phyloP scores from a whole-genome alignment of 805 yeast species.

The Metschnikowia chrysomelidarum region DNA sequence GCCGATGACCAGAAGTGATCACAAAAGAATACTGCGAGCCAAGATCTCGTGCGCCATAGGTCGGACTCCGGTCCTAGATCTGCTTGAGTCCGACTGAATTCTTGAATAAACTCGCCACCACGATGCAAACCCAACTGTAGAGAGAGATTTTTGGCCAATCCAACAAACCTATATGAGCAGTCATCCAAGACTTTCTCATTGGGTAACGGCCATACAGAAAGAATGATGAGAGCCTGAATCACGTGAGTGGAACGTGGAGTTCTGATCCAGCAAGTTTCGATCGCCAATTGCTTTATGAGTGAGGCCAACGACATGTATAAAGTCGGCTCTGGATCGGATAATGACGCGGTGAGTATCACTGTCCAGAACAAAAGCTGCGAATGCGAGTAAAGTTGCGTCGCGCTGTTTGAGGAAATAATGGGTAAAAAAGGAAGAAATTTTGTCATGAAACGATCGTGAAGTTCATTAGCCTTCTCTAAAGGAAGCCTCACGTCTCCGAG shows the following conservation, averaged over 20 bases:
- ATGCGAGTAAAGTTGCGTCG: slow-evolving; percentile 75
- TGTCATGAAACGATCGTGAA: slow-evolving; percentile 67
- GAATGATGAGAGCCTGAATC: slow-evolving; percentile 82
- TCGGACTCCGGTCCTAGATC: slow-evolving; percentile 83
- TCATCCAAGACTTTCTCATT: slow-evolving; percentile 91
- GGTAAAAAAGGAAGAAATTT: slow-evolving; percentile 78
- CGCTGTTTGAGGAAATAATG: slow-evolving; percentile 65
- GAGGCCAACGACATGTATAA: slow-evolving; percentile 73
- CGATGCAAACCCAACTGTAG: slow-evolving; percentile 87
- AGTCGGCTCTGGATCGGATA: slow-evolving; percentile 84
- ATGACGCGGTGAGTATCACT: slow-evolving; percentile 79
- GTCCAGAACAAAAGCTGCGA: slow-evolving; percentile 90
- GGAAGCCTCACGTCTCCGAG: slow-evolving; percentile 75
- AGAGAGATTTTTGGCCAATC: slow-evolving; percentile 79
- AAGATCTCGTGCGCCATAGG: slow-evolving; percentile 89
- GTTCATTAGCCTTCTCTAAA: slow-evolving; percentile 61
- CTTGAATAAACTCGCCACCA: slow-evolving; percentile 83
- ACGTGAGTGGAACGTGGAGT: slow-evolving; percentile 94
- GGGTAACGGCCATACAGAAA: slow-evolving; percentile 90
- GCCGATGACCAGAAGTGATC: slow-evolving; percentile 91
- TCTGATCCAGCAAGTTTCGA: slow-evolving; percentile 88
- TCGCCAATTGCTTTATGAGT: slow-evolving; percentile 79
- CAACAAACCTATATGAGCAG: slow-evolving; percentile 84
- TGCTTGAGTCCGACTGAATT: slow-evolving; percentile 86
- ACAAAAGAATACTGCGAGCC: slow-evolving; percentile 84